Conservation (phyloP, 306 rosid genomes). For the Cucurbita moschata region DNA sequence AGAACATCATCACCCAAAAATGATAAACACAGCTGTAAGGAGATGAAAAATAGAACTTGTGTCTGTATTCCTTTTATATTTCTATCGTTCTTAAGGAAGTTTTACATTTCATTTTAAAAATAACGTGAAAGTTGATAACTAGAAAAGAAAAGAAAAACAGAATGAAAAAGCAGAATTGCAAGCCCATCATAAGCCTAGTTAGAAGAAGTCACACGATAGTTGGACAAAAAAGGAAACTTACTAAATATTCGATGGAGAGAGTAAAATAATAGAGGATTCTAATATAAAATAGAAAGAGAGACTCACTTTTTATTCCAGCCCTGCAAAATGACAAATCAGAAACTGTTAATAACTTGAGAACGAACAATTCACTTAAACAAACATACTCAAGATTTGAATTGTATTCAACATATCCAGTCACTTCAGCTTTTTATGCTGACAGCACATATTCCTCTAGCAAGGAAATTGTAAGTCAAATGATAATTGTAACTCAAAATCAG, state of each 20-base stretch:
- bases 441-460: neutral
- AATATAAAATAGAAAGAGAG: slow-evolving; percentile 11
- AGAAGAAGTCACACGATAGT: neutral
- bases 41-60: neutral
- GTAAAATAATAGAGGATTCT: neutral
- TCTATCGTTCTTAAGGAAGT: neutral
- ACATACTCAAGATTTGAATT: neutral
- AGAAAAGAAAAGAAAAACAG: neutral
- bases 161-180: neutral
- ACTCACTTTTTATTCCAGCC: slow-evolving; percentile 99
- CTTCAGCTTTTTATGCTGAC: neutral
- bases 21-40: neutral
- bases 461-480: neutral
- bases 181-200: neutral
- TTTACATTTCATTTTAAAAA: neutral
- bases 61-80: neutral
- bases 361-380: neutral
- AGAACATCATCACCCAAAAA: neutral
- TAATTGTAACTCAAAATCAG: neutral
- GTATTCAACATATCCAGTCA: neutral
- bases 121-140: neutral
- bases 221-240: neutral
- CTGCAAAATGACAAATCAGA: slow-evolving; percentile 49
- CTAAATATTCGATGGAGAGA: neutral
- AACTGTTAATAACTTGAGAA: neutral